phyloP scores from a whole-genome alignment of 164 flowering plant species.

The Houttuynia cordata region DNA sequence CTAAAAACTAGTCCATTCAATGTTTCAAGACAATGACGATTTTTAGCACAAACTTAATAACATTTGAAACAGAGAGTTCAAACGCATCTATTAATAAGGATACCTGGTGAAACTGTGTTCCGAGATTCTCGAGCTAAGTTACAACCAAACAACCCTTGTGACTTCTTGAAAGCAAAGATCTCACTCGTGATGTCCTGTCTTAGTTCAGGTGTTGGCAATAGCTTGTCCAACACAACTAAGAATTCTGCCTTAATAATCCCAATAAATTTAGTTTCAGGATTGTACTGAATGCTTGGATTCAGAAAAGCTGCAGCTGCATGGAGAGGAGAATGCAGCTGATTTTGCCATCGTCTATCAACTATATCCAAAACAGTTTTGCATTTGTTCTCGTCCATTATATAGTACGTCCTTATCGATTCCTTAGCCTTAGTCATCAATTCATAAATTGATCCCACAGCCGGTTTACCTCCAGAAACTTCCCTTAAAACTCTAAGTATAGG shows the following conservation, averaged over 20 bases:
- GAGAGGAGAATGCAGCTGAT: slow-evolving; percentile 77
- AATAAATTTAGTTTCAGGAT: slow-evolving; percentile 65
- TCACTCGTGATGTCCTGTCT: slow-evolving; percentile 75
- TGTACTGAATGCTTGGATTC: slow-evolving; percentile 87
- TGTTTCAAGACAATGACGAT: too few relatives aligned
- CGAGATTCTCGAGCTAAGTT: slow-evolving; percentile 78
- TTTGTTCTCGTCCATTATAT: slow-evolving; percentile 86
- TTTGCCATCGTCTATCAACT: slow-evolving; percentile 73
- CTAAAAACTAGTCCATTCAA: too few relatives aligned
- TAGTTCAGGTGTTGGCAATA: slow-evolving; percentile 67
- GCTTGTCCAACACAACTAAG: slow-evolving; percentile 57
- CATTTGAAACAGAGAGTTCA: background rate
- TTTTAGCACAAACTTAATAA: background rate
- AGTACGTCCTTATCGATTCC: slow-evolving; percentile 85
- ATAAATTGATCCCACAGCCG: slow-evolving; percentile 69
- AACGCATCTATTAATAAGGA: slow-evolving; percentile 1
- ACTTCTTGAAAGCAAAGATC: slow-evolving; percentile 52
- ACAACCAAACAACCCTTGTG: slow-evolving; percentile 74
- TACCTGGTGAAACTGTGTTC: slow-evolving; percentile 72
- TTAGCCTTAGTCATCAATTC: slow-evolving; percentile 81
- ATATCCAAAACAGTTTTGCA: slow-evolving; percentile 80
- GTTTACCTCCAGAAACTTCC: slow-evolving; percentile 79
- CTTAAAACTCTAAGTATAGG: slow-evolving; percentile 72
- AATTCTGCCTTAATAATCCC: slow-evolving; percentile 65
- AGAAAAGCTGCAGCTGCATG: slow-evolving; percentile 92